Evolutionary conservation across 2,329 filamentous ascomycete genomes (phyloP), one percentile per base, ranked within the genome.

Genomic region (Cladophialophora exuberans): DNA sequence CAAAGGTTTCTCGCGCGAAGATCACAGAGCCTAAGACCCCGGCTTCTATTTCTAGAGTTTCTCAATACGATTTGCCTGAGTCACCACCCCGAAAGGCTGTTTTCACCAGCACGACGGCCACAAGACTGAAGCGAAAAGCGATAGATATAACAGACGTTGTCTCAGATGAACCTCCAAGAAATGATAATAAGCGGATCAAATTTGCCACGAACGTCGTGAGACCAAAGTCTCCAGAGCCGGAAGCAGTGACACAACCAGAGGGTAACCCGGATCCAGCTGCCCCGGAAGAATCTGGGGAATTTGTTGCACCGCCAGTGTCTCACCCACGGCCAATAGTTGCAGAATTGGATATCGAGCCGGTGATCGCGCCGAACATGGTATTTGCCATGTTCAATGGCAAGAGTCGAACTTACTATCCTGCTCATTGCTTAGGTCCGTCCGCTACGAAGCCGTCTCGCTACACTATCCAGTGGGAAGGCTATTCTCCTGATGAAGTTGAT

Each of bases 321-420:
- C n/a, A n/a, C n/a, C n/a, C n/a, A n/a, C n/a, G n/a, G n/a, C n/a
- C n/a, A n/a, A n/a, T n/a, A n/a, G n/a, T n/a, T n/a, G n/a, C n/a
- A n/a, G n/a, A n/a, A n/a, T n/a, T n/a, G n/a, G n/a, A n/a, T n/a
- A n/a, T n/a, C n/a, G n/a, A n/a, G n/a, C n/a, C n/a, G n/a, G n/a
- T 22, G 10, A 61, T 76, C 20, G 71, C 74, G 10, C 76, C 77
- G 4, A 79, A 80, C 50, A 76, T 83, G 57, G 76, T 86, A 0
- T 76, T 85, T 58, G 82, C 83, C 6, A 73, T 75, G 23, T 86
- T 83, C 76, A 82, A 77, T 60, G 78, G 79, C 17, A 72, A 72
- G n/a, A 77, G 73, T 43, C 76, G 76, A 49, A 74, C 71, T n/a
- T 86, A 80, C 65, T 84, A 83, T 64, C 82, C 83, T 43, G 83